Conservation (phyloP, 192 early-diverging fungal genomes). For the Obelidium mucronatum region DNA sequence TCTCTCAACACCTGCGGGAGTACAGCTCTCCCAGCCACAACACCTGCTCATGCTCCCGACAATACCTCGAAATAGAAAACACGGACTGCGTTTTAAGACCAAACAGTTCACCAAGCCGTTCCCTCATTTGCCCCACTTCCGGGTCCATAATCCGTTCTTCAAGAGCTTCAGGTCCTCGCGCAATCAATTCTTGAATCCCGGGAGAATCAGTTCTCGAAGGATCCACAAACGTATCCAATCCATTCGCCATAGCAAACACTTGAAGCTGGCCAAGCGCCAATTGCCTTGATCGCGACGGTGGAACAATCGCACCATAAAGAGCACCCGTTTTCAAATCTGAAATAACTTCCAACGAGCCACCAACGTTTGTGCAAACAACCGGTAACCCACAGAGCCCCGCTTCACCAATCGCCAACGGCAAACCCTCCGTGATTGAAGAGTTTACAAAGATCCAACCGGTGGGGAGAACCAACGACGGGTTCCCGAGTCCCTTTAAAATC, state of each 20-base stretch:
- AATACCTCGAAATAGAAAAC: conserved; percentile 54
- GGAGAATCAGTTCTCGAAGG: not conserved
- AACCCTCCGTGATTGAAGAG: too few species aligned
- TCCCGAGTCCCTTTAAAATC: conserved; percentile 49
- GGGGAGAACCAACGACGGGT: conserved; percentile 47
- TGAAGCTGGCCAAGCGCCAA: conserved; percentile 49
- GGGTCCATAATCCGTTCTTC: conserved; percentile 48
- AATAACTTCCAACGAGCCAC: too few species aligned
- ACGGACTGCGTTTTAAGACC: conserved; percentile 44
- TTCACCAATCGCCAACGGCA: too few species aligned
- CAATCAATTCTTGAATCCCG: conserved; percentile 36
- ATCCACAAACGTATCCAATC: conserved; percentile 40
- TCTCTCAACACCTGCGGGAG: too few species aligned
- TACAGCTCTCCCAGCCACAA: too few species aligned
- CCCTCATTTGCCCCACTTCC: conserved; percentile 33
- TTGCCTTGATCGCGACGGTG: conserved; percentile 47
- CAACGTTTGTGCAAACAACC: too few species aligned
- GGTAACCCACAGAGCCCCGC: too few species aligned
- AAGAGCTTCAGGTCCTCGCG: conserved; percentile 30
- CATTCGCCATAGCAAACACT: conserved; percentile 52
- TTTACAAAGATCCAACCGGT: conserved; percentile 59
- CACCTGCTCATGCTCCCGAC: too few species aligned
- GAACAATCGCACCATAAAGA: too few species aligned
- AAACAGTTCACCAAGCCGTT: conserved; percentile 45
- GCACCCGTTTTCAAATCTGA: too few species aligned